These are phyloP conservation scores for Nannochloropsis salina DNA, from an alignment of 108 stramenopile genomes.

Conservation along the genomic window DNA sequence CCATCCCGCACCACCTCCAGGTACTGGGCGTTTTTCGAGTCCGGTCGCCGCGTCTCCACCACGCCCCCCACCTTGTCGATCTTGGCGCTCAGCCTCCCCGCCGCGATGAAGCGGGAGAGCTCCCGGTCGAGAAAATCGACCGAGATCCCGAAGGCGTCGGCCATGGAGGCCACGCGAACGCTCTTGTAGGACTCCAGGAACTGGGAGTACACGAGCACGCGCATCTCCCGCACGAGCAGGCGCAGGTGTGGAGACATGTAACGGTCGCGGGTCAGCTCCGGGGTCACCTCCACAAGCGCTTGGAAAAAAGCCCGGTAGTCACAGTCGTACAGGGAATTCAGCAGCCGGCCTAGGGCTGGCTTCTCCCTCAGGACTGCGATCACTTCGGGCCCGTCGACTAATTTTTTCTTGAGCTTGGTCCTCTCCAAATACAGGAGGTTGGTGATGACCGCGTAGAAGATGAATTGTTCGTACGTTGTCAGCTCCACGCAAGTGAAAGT, in stretches of 20 bases:
- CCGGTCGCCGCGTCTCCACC: conserved; percentile 88
- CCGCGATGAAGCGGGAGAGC: conserved; percentile 92
- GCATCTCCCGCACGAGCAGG: conserved; percentile 81
- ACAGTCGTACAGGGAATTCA: conserved; percentile 81
- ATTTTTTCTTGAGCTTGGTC: conserved; percentile 67
- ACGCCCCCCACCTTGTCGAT: conserved; percentile 97
- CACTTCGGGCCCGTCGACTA: conserved; percentile 94
- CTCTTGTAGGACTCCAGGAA: conserved; percentile 97
- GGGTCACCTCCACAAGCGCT: conserved; percentile 77
- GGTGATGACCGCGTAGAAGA: conserved; percentile 76
- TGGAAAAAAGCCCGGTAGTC: conserved; percentile 84
- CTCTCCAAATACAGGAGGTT: conserved; percentile 76
- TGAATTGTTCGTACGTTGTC: conserved; percentile 82
- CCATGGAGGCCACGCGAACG: conserved; percentile 87
- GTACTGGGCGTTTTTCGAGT: conserved; percentile 93
- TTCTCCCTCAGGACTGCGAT: conserved; percentile 71
- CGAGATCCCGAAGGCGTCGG: conserved; percentile 82
- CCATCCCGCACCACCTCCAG: conserved; percentile 92
- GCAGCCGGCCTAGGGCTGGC: conserved; percentile 66
- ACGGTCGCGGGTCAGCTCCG: conserved; percentile 66
- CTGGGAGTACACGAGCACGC: conserved; percentile 83
- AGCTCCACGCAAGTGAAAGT: conserved; percentile 94
- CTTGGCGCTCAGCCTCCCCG: conserved; percentile 85
- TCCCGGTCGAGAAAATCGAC: conserved; percentile 81
- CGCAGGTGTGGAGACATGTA: conserved; percentile 63